Conservation (phyloP, 2,329 filamentous ascomycete species). For the Alternaria incomplexa region DNA sequence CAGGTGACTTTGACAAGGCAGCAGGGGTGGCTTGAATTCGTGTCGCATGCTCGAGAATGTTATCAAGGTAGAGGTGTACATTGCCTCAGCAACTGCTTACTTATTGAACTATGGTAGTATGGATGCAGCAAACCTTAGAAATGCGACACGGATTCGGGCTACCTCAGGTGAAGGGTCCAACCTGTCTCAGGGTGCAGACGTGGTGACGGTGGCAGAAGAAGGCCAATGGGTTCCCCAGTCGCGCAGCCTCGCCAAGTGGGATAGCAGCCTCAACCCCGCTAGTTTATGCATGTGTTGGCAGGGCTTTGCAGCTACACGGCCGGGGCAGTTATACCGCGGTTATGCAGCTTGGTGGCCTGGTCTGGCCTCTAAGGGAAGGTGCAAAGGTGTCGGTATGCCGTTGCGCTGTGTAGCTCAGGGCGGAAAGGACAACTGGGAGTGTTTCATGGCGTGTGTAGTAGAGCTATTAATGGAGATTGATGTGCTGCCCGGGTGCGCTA, state of each 20-base stretch:
- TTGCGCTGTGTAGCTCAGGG: background rate
- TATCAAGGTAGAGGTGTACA: background rate
- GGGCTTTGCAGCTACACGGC: conserved; percentile 1
- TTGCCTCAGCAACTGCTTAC: background rate
- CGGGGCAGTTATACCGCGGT: conserved; percentile 5
- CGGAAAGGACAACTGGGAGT: background rate
- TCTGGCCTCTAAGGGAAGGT: conserved; percentile 1
- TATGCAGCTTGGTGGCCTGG: background rate
- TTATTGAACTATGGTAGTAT: background rate
- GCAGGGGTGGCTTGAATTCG: background rate
- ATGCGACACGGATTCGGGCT: background rate
- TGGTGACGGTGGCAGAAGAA: background rate
- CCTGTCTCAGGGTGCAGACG: background rate
- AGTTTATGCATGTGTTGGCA: conserved; percentile 17
- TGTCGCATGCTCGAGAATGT: background rate
- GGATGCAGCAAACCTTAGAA: background rate
- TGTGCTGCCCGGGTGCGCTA: background rate
- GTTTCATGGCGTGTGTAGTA: conserved; percentile 1
- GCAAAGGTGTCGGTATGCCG: background rate
- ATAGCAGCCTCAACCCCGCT: conserved; percentile 9
- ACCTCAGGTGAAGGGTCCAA: background rate
- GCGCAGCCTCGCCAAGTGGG: conserved; percentile 4
- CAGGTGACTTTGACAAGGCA: background rate
- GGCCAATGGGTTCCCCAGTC: background rate
- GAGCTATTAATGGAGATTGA: conserved; percentile 1